Conservation (phyloP, 164 flowering plant species). For the Euptelea pleiosperma region DNA sequence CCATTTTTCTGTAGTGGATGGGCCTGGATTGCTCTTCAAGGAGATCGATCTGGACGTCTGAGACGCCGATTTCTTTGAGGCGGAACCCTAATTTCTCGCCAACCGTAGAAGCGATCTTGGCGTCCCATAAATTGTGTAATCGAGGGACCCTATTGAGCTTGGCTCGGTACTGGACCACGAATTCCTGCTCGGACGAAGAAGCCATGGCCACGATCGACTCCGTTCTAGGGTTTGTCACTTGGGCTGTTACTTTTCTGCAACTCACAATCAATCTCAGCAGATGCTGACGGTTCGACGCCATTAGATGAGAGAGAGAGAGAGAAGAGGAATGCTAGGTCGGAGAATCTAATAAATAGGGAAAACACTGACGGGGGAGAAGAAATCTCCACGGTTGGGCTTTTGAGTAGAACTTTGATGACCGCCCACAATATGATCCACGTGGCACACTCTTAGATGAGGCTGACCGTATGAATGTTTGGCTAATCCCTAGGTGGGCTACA, state of each 20-base stretch:
- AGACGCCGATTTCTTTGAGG: constrained; percentile 51
- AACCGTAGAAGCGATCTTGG: constrained; percentile 48
- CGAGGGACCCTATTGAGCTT: constrained; percentile 50
- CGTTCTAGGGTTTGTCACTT: constrained; percentile 45
- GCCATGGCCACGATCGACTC: constrained; percentile 79
- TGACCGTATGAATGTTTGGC: no score
- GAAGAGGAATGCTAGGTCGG: no score
- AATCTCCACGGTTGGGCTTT: no score
- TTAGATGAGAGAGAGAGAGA: no score
- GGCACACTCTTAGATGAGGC: no score
- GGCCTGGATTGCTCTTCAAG: constrained; percentile 58
- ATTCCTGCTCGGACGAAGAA: constrained; percentile 66
- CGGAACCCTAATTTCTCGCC: constrained; percentile 65
- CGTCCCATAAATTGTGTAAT: constrained; percentile 48
- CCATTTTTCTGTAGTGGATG: constrained; percentile 33
- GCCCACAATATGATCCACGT: no score
- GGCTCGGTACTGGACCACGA: constrained; percentile 45
- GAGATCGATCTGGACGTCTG: constrained; percentile 45
- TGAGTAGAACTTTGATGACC: no score
- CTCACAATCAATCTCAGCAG: constrained; percentile 52
- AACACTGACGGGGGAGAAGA: no score
- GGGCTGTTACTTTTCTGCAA: constrained; percentile 67
- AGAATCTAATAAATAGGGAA: no score
- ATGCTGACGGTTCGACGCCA: constrained; percentile 25
- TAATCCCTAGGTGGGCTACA: no score